Evolutionary conservation across 768 basidiomycete genomes (phyloP).

Genomic region (Butyriboletus loyo): DNA sequence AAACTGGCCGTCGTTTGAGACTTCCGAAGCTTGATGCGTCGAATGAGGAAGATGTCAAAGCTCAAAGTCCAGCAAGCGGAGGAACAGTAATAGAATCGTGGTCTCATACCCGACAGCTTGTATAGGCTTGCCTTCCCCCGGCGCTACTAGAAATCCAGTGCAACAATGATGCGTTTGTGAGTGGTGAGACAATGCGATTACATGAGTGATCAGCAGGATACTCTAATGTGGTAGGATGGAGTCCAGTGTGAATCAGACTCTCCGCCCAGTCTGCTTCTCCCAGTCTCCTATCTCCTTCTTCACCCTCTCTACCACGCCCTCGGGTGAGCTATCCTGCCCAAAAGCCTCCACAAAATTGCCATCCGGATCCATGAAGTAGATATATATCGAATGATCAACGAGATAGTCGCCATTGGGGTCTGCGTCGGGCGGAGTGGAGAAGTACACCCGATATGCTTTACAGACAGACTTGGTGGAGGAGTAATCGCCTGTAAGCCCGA

Average conservation of each 20-base stretch:
- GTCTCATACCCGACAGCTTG: conserved; percentile 13
- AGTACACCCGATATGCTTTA: conserved; percentile 97
- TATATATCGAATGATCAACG: conserved; percentile 95
- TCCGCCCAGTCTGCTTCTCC: conserved; percentile 36
- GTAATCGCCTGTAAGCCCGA: conserved; percentile 89
- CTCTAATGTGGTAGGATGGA: background rate
- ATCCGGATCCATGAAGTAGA: conserved; percentile 96
- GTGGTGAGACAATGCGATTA: conserved; percentile 16
- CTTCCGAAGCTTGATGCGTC: conserved; percentile 67
- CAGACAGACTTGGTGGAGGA: conserved; percentile 81
- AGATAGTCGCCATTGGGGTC: conserved; percentile 91
- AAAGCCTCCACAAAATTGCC: conserved; percentile 97
- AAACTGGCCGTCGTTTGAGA: background rate
- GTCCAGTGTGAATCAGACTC: conserved; percentile 20
- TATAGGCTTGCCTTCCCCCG: conserved; percentile 7
- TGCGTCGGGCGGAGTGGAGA: conserved; percentile 89
- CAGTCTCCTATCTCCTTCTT: conserved; percentile 47
- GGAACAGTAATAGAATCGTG: conserved; percentile 31
- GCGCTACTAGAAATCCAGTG: background rate
- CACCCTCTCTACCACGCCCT: conserved; percentile 66
- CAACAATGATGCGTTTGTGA: conserved; percentile 6
- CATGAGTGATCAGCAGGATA: conserved; percentile 8
- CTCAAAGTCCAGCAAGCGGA: conserved; percentile 52
- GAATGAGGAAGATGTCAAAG: conserved; percentile 83
- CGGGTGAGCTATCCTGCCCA: conserved; percentile 72